phyloP scores from a whole-genome alignment of 1,284 basidiomycete genomes.

The Porphyrellus sp. region DNA sequence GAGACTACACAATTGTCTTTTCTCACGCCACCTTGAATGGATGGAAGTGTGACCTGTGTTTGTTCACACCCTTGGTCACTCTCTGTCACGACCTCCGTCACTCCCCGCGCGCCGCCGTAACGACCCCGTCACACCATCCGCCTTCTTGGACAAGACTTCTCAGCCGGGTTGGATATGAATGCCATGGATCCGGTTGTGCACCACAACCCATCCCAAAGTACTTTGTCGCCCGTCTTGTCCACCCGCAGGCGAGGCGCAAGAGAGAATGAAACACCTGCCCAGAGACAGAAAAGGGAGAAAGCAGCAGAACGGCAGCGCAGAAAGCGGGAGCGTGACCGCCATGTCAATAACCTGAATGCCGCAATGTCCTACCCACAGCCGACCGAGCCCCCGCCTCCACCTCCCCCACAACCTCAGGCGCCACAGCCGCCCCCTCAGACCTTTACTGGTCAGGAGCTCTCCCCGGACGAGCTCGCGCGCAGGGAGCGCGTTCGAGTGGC shows the following conservation, averaged over 20 bases:
- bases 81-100: conserved; percentile 43
- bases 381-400: conserved; percentile 23
- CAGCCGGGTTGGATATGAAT: conserved; percentile 26
- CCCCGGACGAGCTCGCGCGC: conserved; percentile 60
- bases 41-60: conserved; percentile 34
- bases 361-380: conserved; percentile 39
- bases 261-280: conserved; percentile 67
- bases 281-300: conserved; percentile 73
- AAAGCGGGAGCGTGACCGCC: conserved; percentile 72
- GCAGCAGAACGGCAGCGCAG: conserved; percentile 75
- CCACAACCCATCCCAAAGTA: conserved; percentile 33
- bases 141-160: conserved; percentile 18
- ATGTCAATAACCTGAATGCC: conserved; percentile 41
- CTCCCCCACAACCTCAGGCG: conserved; percentile 31
- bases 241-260: conserved; percentile 53
- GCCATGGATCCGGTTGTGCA: conserved; percentile 36
- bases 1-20: not conserved
- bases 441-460: conserved; percentile 42
- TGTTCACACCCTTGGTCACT: conserved; percentile 37
- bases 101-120: conserved; percentile 34
- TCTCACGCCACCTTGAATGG: conserved; percentile 33
- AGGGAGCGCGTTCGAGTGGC: conserved; percentile 67
- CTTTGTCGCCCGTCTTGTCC: conserved; percentile 31
- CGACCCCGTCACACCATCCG: conserved; percentile 32
- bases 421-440: conserved; percentile 28